Evolutionary conservation across 2,329 filamentous ascomycete genomes (phyloP).

Genomic region (Pseudogymnoascus sp.): DNA sequence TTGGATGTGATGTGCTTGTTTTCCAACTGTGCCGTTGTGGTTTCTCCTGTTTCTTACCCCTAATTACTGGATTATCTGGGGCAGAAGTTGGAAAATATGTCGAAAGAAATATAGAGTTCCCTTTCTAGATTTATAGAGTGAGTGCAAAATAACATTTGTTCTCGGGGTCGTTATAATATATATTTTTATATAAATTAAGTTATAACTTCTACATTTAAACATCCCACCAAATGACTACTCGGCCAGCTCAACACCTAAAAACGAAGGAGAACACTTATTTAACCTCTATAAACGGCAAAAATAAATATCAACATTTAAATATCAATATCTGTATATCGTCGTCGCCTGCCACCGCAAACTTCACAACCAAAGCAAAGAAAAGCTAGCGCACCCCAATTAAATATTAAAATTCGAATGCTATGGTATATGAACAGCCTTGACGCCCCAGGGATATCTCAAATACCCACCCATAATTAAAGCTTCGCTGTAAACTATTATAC

Average conservation of each 20-base stretch:
- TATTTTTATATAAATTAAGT: background rate
- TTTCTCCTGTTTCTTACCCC: background rate
- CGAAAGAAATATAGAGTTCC: background rate
- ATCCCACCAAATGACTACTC: background rate
- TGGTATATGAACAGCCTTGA: background rate
- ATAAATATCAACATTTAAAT: background rate
- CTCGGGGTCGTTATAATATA: too few relatives aligned
- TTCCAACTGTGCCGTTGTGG: background rate
- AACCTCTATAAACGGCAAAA: background rate
- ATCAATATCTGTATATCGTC: background rate
- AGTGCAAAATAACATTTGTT: background rate
- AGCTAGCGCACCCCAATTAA: background rate
- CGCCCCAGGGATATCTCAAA: background rate
- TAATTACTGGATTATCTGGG: background rate
- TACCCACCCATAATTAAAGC: background rate
- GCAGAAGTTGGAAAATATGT: background rate
- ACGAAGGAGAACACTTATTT: background rate
- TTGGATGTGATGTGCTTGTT: background rate
- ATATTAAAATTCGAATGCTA: background rate
- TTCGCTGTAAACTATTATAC: background rate
- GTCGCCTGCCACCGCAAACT: too few relatives aligned
- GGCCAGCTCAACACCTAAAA: background rate
- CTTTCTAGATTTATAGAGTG: background rate
- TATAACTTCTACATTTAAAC: background rate
- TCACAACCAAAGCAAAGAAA: background rate